These are phyloP conservation scores for Colletotrichum tanaceti DNA, from an alignment of 2,329 filamentous ascomycete genomes.

Conservation along the genomic window DNA sequence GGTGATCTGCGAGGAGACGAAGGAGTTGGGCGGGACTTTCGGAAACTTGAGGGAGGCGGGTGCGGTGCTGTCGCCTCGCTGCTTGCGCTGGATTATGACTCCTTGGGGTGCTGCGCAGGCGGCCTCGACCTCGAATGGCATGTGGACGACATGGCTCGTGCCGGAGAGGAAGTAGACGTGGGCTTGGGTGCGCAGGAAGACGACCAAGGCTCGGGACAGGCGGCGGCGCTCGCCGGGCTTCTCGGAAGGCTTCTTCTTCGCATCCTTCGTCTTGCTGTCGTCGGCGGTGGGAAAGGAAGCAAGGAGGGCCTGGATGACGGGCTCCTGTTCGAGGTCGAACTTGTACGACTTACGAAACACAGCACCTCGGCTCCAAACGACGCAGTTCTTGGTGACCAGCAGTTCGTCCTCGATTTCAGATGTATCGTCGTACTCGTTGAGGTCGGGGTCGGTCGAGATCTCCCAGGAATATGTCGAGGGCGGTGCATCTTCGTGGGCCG, in stretches of 20 bases:
- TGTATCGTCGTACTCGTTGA: constrained; percentile 50
- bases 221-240: constrained; percentile 38
- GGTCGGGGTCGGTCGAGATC: constrained; percentile 57
- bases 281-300: constrained; percentile 78
- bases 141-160: constrained; percentile 87
- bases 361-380: constrained; percentile 90
- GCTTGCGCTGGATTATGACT: constrained; percentile 86
- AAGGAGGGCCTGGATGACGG: constrained; percentile 85
- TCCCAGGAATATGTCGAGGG: constrained; percentile 81
- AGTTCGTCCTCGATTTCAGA: constrained; percentile 78
- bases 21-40: constrained; percentile 82
- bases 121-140: constrained; percentile 93
- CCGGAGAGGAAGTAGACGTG: constrained; percentile 93
- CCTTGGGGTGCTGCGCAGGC: constrained; percentile 86
- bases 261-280: constrained; percentile 46
- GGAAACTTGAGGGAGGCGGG: constrained; percentile 67
- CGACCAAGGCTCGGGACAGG: constrained; percentile 79
- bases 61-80: constrained; percentile 62
- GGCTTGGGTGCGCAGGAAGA: constrained; percentile 91
- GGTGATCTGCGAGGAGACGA: constrained; percentile 76
- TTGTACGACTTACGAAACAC: constrained; percentile 87
- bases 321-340: constrained; percentile 87
- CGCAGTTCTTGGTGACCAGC: constrained; percentile 77
- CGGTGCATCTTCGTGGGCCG: constrained; percentile 81
- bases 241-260: constrained; percentile 30